Base-by-base conservation (phyloP, 1,284 basidiomycete genomes). In the Heterobasidion occidentale region DNA sequence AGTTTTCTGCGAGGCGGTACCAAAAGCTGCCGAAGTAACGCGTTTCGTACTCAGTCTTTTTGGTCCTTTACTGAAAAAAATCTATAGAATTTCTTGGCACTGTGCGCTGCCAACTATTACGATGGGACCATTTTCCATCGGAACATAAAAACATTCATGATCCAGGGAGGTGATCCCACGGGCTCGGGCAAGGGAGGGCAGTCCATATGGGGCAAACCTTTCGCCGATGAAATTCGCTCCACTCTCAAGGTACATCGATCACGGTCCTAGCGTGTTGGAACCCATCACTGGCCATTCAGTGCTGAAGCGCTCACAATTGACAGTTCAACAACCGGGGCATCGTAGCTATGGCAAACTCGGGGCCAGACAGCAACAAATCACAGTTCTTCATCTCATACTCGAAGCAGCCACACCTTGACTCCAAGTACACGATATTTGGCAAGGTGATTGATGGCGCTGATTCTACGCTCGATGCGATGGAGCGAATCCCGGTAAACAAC, bases 301-400 rank as follows among this genome's bases (percentile, higher is more conserved):
- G 46, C 14, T 36, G 38, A 35, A 53, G 45, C 48, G 45, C 56
- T 56, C 46, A 27, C 27, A 27, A 27, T 27, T 48, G 53, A 5
- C 17, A 95, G 93, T 98, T 98, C 76, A 97, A 97, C 71, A 77
- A 84, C 55, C 84, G 95, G 61, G 94, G 94, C 17, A 81, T 97
- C 61, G 86, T 97, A n/a, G 94, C 94, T 27, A 97, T 98, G 93
- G 95, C 94, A 53, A 98, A 98, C 70, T 88, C 90, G 4, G 95
- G 95, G 0, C 88, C 89, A 20, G 90, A 96, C 70, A 87, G 90
- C 19, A 98, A 97, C 76, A 97, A 96, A 72, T 92, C 92, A 2
- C 88, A 96, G 72, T 96, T 97, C 74, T 96, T 97, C 74, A 86
- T 98, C 67, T 88, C 93, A 1, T 98, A 96, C 67, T 77, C 88